Evolutionary conservation across 257 asterid species (phyloP), one percentile per base, ranked within the genome.

Genomic region (Nyctanthes arbortristis): DNA sequence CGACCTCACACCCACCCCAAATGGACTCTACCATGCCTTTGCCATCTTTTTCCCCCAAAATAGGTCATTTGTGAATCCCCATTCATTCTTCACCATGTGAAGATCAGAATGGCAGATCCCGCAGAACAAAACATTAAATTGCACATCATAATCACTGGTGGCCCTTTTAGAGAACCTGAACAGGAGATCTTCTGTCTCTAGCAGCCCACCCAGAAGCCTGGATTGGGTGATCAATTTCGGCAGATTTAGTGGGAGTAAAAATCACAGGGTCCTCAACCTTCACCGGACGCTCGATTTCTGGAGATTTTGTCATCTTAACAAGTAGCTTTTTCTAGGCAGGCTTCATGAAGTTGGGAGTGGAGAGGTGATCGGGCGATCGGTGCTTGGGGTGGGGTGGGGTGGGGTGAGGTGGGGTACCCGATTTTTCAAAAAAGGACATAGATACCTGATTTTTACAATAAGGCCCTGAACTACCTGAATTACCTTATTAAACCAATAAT

Each of bases 161-260:
- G 63, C 16, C 18, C 78, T 69, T 3, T 70, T 33, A 8, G 70
- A 55, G 66, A 74, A 74, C 5, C 68, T 22, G 70, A 61, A 55
- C 0, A 70, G 78, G 1, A 70, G 52, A 6, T 2, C 73, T 31
- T 31, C 64, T 1, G 65, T 74, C 78, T 43, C 69, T 28, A 6
- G 78, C 74, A 5, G 78, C 78, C 60, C 58, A 74, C 27, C 78
- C 78, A 8, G 39, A 5, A 2, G 69, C 74, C 65, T 52, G 52
- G 4, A 74, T 70, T 0, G 63, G 70, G 60, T 39, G 70, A 22
- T 60, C 25, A 0, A 10, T 18, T 11, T 27, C 28, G 24, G 64
- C 64, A 56, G 35, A 34, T 10, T 2, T 29, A 36, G 56, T n/a
- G n/a, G n/a, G n/a, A n/a, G n/a, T n/a, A n/a, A n/a, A n/a, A n/a